These are phyloP conservation scores for Trichoderma sp. DNA, from an alignment of 2,329 filamentous ascomycete genomes.

Conservation along the genomic window DNA sequence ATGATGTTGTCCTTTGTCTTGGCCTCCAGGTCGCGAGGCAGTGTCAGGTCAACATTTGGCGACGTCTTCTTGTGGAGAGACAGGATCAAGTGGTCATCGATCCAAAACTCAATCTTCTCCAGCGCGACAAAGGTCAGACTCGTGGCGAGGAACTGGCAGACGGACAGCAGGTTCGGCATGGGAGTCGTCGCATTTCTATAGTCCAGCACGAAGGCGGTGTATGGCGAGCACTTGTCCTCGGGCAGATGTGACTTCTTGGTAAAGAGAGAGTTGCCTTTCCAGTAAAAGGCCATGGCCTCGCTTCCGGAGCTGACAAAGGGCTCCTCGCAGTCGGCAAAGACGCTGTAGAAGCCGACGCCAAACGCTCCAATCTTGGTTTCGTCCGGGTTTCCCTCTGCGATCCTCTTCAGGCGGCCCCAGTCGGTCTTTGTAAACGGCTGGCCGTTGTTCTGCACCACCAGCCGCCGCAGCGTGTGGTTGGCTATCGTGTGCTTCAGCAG, in stretches of 20 bases:
- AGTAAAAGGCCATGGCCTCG: conserved; percentile 98
- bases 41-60: conserved; percentile 68
- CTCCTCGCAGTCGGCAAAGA: conserved; percentile 97
- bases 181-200: conserved; percentile 88
- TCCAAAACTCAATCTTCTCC: conserved; percentile 82
- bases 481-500: conserved; percentile 80
- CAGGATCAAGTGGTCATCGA: conserved; percentile 84
- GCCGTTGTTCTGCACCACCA: conserved; percentile 94
- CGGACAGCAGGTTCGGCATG: conserved; percentile 79
- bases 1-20: conserved; percentile 86
- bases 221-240: conserved; percentile 62
- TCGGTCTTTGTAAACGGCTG: conserved; percentile 85
- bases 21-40: conserved; percentile 79
- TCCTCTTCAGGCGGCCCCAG: conserved; percentile 91
- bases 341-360: conserved; percentile 97
- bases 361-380: conserved; percentile 99
- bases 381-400: conserved; percentile 98
- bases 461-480: conserved; percentile 80
- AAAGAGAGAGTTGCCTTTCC: conserved; percentile 97
- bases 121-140: conserved; percentile 95
- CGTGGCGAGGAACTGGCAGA: conserved; percentile 90
- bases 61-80: conserved; percentile 83
- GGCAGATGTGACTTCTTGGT: conserved; percentile 81
- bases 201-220: conserved; percentile 93
- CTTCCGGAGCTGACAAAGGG: conserved; percentile 92